Percentiles rank a stretch among this genome's conserved stretches.
Evolutionary conservation across 179 eudicot species (phyloP).

Genomic region (Sideroxylon spinosum): DNA sequence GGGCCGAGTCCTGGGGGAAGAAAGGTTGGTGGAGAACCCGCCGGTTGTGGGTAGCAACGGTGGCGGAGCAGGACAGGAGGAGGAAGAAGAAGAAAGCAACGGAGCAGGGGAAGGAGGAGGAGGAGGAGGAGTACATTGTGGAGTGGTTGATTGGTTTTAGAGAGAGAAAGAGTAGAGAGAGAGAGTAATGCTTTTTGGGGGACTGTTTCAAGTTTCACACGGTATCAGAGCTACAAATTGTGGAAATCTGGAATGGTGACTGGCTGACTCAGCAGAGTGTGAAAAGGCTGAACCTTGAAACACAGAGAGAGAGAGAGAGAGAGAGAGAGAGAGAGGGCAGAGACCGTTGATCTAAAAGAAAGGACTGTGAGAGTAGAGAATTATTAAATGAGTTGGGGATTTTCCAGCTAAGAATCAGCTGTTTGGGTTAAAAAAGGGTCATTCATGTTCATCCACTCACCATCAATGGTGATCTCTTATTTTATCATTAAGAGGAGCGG

Average conservation of each 20-base stretch:
- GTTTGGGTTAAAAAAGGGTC: too few relatives aligned
- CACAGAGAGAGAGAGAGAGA: conserved; percentile 10
- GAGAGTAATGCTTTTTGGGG: background rate
- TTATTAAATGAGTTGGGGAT: too few relatives aligned
- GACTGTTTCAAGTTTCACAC: conserved; percentile 1
- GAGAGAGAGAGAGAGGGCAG: background rate
- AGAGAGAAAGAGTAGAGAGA: background rate
- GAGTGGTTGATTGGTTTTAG: background rate
- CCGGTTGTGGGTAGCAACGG: conserved; percentile 34
- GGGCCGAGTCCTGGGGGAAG: conserved; percentile 42
- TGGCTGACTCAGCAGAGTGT: background rate
- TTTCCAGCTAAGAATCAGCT: too few relatives aligned
- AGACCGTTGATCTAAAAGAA: too few relatives aligned
- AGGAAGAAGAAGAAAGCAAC: conserved; percentile 23
- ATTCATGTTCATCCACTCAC: too few relatives aligned
- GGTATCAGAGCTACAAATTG: background rate
- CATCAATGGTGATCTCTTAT: too few relatives aligned
- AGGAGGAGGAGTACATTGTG: conserved; percentile 32
- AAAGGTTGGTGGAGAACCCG: conserved; percentile 83
- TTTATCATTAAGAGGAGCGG: too few relatives aligned
- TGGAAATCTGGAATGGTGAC: background rate
- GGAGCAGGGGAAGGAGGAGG: conserved; percentile 14
- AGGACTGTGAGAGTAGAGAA: too few relatives aligned
- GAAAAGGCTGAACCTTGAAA: background rate
- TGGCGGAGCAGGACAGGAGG: conserved; percentile 8